Conservation (phyloP, 73 alveolate genomes). For the Diophrys appendiculata region DNA sequence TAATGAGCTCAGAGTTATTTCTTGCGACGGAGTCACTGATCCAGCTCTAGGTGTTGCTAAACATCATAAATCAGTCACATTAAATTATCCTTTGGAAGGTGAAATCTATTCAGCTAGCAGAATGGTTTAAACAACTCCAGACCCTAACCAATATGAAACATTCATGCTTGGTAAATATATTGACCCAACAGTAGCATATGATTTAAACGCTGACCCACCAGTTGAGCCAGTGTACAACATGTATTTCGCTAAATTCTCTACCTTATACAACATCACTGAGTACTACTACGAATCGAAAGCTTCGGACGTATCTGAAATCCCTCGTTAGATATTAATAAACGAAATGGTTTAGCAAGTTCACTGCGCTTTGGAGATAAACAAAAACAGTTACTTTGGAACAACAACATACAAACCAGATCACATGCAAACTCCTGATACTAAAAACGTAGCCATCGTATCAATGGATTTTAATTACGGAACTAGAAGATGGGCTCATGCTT, state of each 20-base stretch:
- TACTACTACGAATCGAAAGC: slow-evolving; percentile 15
- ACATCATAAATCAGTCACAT: neutral
- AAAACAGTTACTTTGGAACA: slow-evolving; percentile 23
- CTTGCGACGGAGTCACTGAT: neutral
- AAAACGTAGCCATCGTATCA: slow-evolving; percentile 48
- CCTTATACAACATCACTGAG: slow-evolving; percentile 50
- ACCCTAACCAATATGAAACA: neutral
- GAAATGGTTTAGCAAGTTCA: slow-evolving; percentile 20
- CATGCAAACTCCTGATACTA: slow-evolving; percentile 21
- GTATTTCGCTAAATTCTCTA: slow-evolving; percentile 38
- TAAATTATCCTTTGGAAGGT: neutral
- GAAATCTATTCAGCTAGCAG: neutral
- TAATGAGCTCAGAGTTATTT: neutral
- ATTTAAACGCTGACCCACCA: neutral
- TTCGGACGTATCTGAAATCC: slow-evolving; percentile 20
- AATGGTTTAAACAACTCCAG: neutral
- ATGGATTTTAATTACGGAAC: slow-evolving; percentile 35
- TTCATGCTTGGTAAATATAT: neutral
- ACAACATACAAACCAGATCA: slow-evolving; percentile 32
- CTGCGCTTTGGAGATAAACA: slow-evolving; percentile 44
- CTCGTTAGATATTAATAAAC: slow-evolving; percentile 35
- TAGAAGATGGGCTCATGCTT: slow-evolving; percentile 35
- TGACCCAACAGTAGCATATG: neutral
- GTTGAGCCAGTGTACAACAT: neutral
- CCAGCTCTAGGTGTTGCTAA: neutral